Evolutionary conservation across 768 basidiomycete genomes (phyloP).

Genomic region (Lactarius akahatsu): DNA sequence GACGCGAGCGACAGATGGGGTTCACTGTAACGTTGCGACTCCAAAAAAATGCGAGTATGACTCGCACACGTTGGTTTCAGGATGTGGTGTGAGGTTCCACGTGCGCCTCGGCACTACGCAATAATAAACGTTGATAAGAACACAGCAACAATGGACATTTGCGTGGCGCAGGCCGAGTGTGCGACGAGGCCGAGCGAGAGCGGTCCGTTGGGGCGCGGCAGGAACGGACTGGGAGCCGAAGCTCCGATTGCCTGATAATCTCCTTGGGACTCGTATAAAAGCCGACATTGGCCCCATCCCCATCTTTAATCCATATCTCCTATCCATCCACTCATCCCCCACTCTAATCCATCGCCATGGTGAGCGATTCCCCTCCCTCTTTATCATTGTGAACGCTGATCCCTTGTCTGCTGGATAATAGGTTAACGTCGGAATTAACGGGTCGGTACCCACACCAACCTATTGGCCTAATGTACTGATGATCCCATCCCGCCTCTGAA

Average conservation of each 20-base stretch:
- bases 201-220: constrained; percentile 12
- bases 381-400: not conserved
- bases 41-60: not conserved
- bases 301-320: constrained; percentile 7
- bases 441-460: constrained; percentile 52
- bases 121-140: constrained; percentile 1
- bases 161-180: constrained; percentile 8
- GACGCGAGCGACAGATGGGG: not conserved
- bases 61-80: not conserved
- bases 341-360: constrained; percentile 9
- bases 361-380: not conserved
- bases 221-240: constrained; percentile 8
- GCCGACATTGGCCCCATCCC: constrained; percentile 6
- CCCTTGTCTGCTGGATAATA: constrained; percentile 21
- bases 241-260: constrained; percentile 26
- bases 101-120: not conserved
- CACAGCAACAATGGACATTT: constrained; percentile 1
- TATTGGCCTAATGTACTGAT: constrained; percentile 15
- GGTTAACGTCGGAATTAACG: constrained; percentile 96
- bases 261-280: constrained; percentile 6
- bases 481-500: constrained; percentile 14
- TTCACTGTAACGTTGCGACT: too few relatives aligned
- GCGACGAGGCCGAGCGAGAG: constrained; percentile 7
- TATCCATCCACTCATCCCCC: constrained; percentile 1
- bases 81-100: not conserved